Evolutionary conservation across 2,329 filamentous ascomycete genomes (phyloP), one percentile per base, ranked within the genome.

Genomic region (Zymoseptoria tritici): DNA sequence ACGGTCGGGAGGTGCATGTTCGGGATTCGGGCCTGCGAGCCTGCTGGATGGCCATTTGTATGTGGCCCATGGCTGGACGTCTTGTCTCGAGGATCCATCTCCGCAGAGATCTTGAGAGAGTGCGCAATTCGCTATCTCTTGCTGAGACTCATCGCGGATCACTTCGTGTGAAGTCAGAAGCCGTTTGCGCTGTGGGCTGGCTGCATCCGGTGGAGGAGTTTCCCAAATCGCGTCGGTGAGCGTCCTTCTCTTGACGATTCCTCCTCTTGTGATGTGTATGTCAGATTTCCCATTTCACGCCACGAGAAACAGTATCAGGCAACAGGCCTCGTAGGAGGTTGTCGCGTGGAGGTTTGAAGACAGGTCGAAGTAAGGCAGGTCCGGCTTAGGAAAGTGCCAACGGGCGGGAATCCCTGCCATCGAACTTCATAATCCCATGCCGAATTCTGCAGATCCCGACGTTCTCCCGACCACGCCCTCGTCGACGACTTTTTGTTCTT

Each of bases 1-100:
- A 94, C 82, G 2, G 78, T 80, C 9, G 79, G 77, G 49, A 79
- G 59, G 26, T 65, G 68, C 36, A 67, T 56, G 50, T 56, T 57
- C 54, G 59, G 36, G 53, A 31, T 11, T 5, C 59, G 59, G 60
- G 64, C 53, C 21, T 26, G 54, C 49, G 24, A 24, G 24, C 52
- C 53, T 55, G 55, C 55, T 21, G 59, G 49, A 31, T 52, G 49
- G 58, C 60, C 66, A 57, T 64, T 65, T 50, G 58, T 57, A 24
- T 58, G 60, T 16, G 60, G 56, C 54, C 53, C 55, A 50, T 58
- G 53, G 36, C 60, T 55, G 57, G 60, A 56, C 11, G 49, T 50
- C 26, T 51, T 36, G 42, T 58, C 24, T 26, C 55, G 56, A 16
- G 61, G 59, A 49, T 67, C 60, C 53, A 67, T 59, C 56, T 51